Percentiles rank a stretch among this genome's conserved stretches.
Conservation (phyloP, 768 basidiomycete species). For the Russula sp. region DNA sequence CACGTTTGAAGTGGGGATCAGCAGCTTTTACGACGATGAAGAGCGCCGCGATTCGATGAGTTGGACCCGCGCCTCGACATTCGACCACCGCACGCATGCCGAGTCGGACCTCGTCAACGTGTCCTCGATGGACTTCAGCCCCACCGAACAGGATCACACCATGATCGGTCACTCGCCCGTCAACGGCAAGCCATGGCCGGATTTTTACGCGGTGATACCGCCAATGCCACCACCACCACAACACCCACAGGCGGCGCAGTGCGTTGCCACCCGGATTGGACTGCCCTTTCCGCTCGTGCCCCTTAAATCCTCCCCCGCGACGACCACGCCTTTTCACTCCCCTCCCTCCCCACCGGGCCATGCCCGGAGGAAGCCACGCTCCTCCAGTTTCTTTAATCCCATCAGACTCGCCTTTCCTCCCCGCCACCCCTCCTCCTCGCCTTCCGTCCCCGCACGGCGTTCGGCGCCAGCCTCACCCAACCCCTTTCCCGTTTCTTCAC, state of each 20-base stretch:
- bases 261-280: not conserved
- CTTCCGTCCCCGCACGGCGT: constrained; percentile 25
- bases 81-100: constrained; percentile 12
- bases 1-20: constrained; percentile 30
- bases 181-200: constrained; percentile 21
- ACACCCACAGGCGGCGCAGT: constrained; percentile 8
- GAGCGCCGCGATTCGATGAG: constrained; percentile 31
- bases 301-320: constrained; percentile 33
- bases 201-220: constrained; percentile 14
- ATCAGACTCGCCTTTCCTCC: constrained; percentile 37
- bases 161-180: constrained; percentile 22
- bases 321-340: constrained; percentile 34
- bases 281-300: constrained; percentile 28
- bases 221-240: not conserved
- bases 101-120: constrained; percentile 23
- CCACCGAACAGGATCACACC: constrained; percentile 25
- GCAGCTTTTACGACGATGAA: constrained; percentile 28
- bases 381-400: constrained; percentile 38
- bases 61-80: constrained; percentile 28
- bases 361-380: constrained; percentile 36
- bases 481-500: constrained; percentile 15
- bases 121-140: constrained; percentile 28
- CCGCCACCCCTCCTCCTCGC: constrained; percentile 32
- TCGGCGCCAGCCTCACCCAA: constrained; percentile 30
- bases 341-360: constrained; percentile 23